Evolutionary conservation across 352 stramenopile genomes (phyloP).

Genomic region (Aphanomyces stellatus): DNA sequence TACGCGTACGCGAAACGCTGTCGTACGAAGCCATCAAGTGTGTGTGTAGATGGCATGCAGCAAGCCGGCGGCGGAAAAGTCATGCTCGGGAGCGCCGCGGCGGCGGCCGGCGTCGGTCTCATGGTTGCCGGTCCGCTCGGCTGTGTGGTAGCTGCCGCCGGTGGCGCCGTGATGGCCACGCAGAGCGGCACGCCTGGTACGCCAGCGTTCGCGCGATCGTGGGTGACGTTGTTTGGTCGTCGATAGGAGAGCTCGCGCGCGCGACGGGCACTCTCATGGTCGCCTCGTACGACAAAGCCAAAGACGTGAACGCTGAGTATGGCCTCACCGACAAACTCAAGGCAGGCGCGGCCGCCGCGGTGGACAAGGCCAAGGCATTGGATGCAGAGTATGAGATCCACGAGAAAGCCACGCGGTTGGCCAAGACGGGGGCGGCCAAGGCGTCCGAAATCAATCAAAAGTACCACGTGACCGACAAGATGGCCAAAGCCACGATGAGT

Average conservation of each 20-base stretch:
- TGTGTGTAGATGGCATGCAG: neutral
- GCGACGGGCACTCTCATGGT: neutral
- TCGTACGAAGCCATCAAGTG: no score
- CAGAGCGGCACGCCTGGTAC: neutral
- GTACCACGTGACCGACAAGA: neutral
- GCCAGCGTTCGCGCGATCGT: no score
- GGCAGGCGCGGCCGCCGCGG: neutral
- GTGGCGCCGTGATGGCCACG: neutral
- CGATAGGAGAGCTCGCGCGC: neutral
- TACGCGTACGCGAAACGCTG: no score
- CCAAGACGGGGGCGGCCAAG: neutral
- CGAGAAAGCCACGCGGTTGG: neutral
- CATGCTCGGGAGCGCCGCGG: neutral
- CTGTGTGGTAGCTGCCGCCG: neutral
- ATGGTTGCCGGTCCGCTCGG: neutral
- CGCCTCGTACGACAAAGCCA: neutral
- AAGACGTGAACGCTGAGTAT: neutral
- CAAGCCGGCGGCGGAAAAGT: neutral
- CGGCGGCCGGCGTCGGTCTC: neutral
- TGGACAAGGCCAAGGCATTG: neutral
- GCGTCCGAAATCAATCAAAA: neutral
- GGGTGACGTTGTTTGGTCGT: neutral
- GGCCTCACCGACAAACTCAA: neutral
- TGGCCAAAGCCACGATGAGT: neutral
- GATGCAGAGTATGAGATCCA: constrained; percentile 2